Base-by-base conservation (phyloP, 331 rosid species). In the Dryas integrifolia region DNA sequence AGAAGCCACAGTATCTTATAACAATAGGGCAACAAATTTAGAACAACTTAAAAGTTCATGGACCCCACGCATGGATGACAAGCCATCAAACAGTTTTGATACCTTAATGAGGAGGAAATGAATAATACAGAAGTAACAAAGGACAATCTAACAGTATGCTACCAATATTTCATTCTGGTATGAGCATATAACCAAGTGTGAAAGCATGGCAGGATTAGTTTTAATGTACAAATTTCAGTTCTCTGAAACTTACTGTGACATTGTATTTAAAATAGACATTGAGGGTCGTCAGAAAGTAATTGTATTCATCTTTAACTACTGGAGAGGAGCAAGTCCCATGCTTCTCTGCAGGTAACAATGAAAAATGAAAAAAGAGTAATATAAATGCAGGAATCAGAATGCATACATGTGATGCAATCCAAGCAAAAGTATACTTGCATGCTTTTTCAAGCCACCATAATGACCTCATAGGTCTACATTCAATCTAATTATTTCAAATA, bases 321-420 rank as follows among this genome's bases (percentile, higher is more conserved):
- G 99, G 88, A 80, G 30, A 67, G 7, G 98, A 85, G 75, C 99
- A 95, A 9, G 99, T 92, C 35, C 99, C 99, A 43, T 95, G 97
- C 90, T 88, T 95, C 89, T 88, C 99, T 95, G 96, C 86, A 86
- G 67, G 68, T 59, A 76, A 72, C 39, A 59, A 68, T 77, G 44
- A 69, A 64, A 66, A 60, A 39, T 9, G 18, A 73, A 47, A 26
- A 10, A 77, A 13, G 2, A 41, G 13, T 8, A 77, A 70, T 58
- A 71, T 18, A 21, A 60, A 62, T 24, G 59, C 51, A 69, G 59
- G 60, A 58, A 15, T 2, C 1, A 47, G 72, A 77, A 74, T 67
- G 63, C 48, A 15, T 44, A 59, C 52, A 71, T 56, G 53, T 65
- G 10, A 16, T 49, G 40, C 45, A 56, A 52, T 53, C 51, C 73